A percentile compares a stretch with the other conserved stretches of the same genome.
phyloP scores from a whole-genome alignment of 2,329 filamentous ascomycete genomes.

The Fusarium graminum region DNA sequence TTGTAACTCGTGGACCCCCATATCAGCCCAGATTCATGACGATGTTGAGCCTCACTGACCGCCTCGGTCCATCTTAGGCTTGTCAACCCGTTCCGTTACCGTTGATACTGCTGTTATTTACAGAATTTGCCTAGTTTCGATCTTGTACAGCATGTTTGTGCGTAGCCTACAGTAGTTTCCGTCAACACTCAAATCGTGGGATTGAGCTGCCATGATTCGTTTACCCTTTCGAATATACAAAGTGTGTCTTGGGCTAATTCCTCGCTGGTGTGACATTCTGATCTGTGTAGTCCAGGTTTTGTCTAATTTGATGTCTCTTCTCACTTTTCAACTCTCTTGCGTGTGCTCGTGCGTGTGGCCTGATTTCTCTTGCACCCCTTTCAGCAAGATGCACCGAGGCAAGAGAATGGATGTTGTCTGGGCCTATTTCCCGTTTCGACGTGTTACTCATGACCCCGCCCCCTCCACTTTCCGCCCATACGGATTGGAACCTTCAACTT shows the following conservation, averaged over 20 bases:
- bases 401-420: constrained; percentile 40
- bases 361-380: constrained; percentile 44
- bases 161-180: background rate
- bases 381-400: constrained; percentile 48
- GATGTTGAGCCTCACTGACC: constrained; percentile 41
- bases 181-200: background rate
- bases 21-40: constrained; percentile 31
- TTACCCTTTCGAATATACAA: constrained; percentile 1
- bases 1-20: constrained; percentile 31
- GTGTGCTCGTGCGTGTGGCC: constrained; percentile 32
- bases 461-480: constrained; percentile 32
- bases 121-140: constrained; percentile 3
- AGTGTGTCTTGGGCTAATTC: background rate
- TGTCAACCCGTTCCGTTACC: constrained; percentile 27
- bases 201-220: background rate
- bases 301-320: constrained; percentile 21
- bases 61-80: constrained; percentile 23
- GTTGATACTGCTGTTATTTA: background rate
- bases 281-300: constrained; percentile 22
- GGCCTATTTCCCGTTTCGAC: constrained; percentile 49
- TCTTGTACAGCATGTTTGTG: constrained; percentile 15
- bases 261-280: constrained; percentile 14
- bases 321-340: constrained; percentile 11
- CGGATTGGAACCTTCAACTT: constrained; percentile 26
- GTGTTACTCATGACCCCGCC: constrained; percentile 34